Evolutionary conservation across 805 yeast species (phyloP), one percentile per base, ranked within the genome.

Genomic region (Saturnispora sanitii): DNA sequence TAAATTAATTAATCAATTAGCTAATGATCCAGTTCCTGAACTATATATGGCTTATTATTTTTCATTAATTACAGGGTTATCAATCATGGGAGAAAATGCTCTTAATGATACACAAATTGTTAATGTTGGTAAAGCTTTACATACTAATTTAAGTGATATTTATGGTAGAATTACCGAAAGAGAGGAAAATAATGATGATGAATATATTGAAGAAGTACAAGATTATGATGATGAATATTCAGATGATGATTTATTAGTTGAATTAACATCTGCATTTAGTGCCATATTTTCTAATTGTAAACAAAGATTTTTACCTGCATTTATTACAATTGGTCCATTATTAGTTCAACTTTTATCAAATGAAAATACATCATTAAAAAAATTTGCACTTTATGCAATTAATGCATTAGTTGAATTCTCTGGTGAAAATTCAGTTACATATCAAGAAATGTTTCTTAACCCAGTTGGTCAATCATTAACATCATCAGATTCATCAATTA

Each of bases 231-330:
- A 78, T 44, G 94, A 82, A 52, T 75, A 70, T 50, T 79, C 92
- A 1, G 97, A 92, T 58, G 96, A 87, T 55, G 96, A 88, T 55
- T 65, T 92, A 35, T 63, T 87, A 38, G 94, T 86, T 52, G 95
- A 90, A 56, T 76, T 87, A 47, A 83, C 82, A 57, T 82, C 81
- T 56, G 78, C 82, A 1, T 60, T 92, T 29, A 70, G 81, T 6
- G 69, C 81, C 1, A 67, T 86, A 15, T 82, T 90, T 70, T 80
- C 75, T 57, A 70, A 73, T 32, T 66, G 74, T 18, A 71, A 74
- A 48, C 60, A 67, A 5, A 65, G 65, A 42, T 84, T 82, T 58
- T 56, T 85, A 41, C 74, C 77, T 11, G 72, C 74, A 4, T 82
- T 83, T 62, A 81, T 79, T 56, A 55, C 63, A 3, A 54, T 86